Conservation (phyloP, 257 asterid species). For the Paraleonurus japonicus region DNA sequence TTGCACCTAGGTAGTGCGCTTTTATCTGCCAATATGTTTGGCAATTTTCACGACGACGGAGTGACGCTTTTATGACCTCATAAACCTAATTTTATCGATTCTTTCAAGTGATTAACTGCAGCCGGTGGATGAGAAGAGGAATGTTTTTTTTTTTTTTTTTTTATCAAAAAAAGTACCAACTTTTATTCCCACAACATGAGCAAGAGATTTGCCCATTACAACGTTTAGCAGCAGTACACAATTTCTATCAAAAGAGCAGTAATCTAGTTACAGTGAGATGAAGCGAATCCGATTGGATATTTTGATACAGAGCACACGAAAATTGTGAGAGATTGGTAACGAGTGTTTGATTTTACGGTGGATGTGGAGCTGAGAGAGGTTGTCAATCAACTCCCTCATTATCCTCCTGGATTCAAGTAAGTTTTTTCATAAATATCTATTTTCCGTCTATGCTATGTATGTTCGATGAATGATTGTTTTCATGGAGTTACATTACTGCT, state of each 20-base stretch:
- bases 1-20: not conserved
- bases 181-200: too few species aligned
- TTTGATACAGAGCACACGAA: too few species aligned
- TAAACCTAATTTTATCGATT: not conserved
- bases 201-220: too few species aligned
- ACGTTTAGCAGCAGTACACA: too few species aligned
- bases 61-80: constrained; percentile 19
- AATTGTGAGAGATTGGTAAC: constrained; percentile 42
- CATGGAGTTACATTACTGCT: too few species aligned
- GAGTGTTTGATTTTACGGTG: constrained; percentile 25
- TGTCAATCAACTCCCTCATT: constrained; percentile 34
- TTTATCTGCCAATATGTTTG: constrained; percentile 2
- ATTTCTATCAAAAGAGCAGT: too few species aligned
- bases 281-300: constrained; percentile 28
- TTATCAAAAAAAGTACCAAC: too few species aligned
- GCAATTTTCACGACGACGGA: not conserved
- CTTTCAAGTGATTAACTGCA: not conserved
- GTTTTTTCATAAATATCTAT: not conserved
- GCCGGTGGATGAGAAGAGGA: too few species aligned
- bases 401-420: constrained; percentile 41
- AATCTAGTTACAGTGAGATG: too few species aligned
- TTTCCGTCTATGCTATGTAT: too few species aligned
- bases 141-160: too few species aligned
- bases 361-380: constrained; percentile 29
- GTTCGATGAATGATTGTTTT: too few species aligned